Evolutionary conservation across 768 basidiomycete genomes (phyloP), one percentile per base, ranked within the genome.

Genomic region (Podaxis pistillaris): DNA sequence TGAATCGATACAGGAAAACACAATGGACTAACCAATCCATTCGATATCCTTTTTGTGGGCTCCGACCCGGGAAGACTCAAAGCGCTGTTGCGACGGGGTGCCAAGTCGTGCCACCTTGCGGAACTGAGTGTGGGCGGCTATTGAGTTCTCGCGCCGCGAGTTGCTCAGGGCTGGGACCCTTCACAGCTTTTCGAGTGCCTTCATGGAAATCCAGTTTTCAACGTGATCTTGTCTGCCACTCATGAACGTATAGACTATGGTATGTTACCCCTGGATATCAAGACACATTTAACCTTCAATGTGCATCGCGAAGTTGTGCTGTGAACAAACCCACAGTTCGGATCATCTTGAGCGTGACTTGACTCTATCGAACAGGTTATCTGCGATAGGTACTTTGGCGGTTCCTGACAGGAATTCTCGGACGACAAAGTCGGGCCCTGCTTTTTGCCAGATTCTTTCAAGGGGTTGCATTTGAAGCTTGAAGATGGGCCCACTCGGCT

Each of bases 271-370:
- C 40, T 53, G 40, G 59, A 40, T 52, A 50, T 15, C 13, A 13
- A 26, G 24, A 12, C 22, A 52, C 26, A 26, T 26, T 33, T 40
- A 4, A 56, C 41, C 36, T 26, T 37, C 33, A 37, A 49, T 28
- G 37, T n/a, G n/a, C 22, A 51, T 40, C 9, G 4, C 17, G 6
- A 24, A 51, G 15, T 11, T 59, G 47, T 51, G 55, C n/a, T 60
- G 30, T 33, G 38, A 9, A 46, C 55, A 26, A 63, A 49, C 49
- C 40, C 49, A 50, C 56, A 33, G 33, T 53, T 11, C 26, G 44
- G 58, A 28, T 67, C 64, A 75, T 57, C 73, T 72, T 44, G 73
- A 75, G 49, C 70, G 70, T 58, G 71, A 70, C 54, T 70, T 72
- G 47, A 28, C 30, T 1, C 30, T 33, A 33, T 33, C 8, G 30